Percentiles rank a stretch among this genome's conserved stretches.
Conservation (phyloP, 2,329 filamentous ascomycete genomes). For the Fusarium sp. region DNA sequence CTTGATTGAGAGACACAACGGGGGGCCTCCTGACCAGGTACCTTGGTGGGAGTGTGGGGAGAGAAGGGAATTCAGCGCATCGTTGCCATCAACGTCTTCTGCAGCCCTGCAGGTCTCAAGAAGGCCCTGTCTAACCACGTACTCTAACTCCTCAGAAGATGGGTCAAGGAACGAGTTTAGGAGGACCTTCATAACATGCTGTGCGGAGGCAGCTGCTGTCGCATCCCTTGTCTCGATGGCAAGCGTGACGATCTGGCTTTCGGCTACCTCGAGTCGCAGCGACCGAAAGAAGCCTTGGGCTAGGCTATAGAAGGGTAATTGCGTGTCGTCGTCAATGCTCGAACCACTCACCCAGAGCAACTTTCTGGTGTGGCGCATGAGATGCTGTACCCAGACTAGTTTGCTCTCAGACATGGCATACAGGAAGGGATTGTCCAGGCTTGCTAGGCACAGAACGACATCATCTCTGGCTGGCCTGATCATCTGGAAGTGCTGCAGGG, state of each 20-base stretch:
- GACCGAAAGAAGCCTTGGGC: neutral
- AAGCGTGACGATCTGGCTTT: neutral
- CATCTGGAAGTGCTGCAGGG: neutral
- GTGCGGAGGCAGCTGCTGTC: neutral
- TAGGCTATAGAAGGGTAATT: neutral
- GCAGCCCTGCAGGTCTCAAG: neutral
- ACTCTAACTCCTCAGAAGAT: neutral
- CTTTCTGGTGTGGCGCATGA: neutral
- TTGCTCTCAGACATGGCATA: neutral
- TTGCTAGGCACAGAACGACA: neutral
- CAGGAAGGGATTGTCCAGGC: neutral
- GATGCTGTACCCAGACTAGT: neutral
- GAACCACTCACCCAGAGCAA: neutral
- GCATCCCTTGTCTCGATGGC: neutral
- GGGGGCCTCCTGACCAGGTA: neutral
- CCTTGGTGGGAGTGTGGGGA: neutral
- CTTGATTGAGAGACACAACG: neutral
- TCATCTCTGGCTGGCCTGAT: neutral
- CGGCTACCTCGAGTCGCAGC: neutral
- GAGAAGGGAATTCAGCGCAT: neutral
- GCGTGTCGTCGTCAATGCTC: neutral
- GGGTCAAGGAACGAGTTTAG: neutral
- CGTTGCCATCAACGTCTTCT: neutral
- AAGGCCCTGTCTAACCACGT: neutral
- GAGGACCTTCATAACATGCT: neutral